phyloP scores from a whole-genome alignment of 371 early-diverging fungal genomes.

The Syncephalis plumigaleata region DNA sequence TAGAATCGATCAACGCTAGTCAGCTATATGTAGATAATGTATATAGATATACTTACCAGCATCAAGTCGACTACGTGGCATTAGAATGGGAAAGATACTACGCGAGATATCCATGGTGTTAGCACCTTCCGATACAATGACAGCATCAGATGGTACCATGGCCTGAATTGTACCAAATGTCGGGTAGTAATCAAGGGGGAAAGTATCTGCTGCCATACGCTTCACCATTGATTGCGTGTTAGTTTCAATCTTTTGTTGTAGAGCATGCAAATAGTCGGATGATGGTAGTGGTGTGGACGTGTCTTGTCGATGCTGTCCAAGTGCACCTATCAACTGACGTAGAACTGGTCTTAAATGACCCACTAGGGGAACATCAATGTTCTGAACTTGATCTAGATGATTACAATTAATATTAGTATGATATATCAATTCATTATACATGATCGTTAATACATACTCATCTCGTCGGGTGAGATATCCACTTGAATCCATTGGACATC shows the following conservation, averaged over 20 bases:
- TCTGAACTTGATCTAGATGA: slow-evolving; percentile 13
- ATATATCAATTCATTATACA: background rate
- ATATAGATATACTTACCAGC: slow-evolving; percentile 21
- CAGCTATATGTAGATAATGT: background rate
- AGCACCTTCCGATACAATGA: slow-evolving; percentile 62
- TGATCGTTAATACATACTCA: slow-evolving; percentile 19
- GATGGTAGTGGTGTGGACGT: background rate
- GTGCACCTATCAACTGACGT: slow-evolving; percentile 18
- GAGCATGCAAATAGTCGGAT: slow-evolving; percentile 10
- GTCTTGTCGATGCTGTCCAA: slow-evolving; percentile 4
- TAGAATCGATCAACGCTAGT: background rate
- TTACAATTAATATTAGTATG: background rate
- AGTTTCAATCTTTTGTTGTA: slow-evolving; percentile 18
- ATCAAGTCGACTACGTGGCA: slow-evolving; percentile 52
- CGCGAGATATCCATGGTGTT: slow-evolving; percentile 78
- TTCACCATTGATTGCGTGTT: slow-evolving; percentile 21
- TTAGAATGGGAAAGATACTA: slow-evolving; percentile 39
- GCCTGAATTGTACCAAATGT: slow-evolving; percentile 44
- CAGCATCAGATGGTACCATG: slow-evolving; percentile 20
- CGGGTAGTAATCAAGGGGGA: slow-evolving; percentile 46
- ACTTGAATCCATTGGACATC: slow-evolving; percentile 47
- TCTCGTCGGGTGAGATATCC: slow-evolving; percentile 49
- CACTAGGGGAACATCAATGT: slow-evolving; percentile 28
- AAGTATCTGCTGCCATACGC: slow-evolving; percentile 15
- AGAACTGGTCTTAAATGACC: slow-evolving; percentile 40